Conservation (phyloP, 225 moss, liverwort and hornwort species). For the Climacium dendroides region DNA sequence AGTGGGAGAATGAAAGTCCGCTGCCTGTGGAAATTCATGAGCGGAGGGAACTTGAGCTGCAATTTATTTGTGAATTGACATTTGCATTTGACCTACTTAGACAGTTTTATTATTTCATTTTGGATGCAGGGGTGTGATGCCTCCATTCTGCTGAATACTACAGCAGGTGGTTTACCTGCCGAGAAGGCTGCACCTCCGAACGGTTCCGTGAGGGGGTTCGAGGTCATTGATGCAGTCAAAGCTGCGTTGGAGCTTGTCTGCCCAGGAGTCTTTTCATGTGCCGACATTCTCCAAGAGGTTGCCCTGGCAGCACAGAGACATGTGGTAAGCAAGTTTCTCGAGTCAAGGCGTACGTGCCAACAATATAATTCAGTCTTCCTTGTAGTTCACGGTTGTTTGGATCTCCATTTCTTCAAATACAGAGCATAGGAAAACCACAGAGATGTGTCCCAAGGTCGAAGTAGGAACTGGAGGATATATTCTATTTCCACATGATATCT, state of each 20-base stretch:
- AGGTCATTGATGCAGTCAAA: neutral
- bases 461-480: neutral
- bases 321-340: neutral
- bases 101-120: neutral
- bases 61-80: neutral
- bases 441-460: neutral
- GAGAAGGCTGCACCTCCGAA: conserved; percentile 10
- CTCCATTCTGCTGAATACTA: conserved; percentile 5
- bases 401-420: neutral
- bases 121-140: conserved; percentile 29
- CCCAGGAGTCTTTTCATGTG: neutral
- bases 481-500: neutral
- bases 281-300: conserved; percentile 28
- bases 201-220: neutral
- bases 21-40: neutral
- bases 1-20: neutral
- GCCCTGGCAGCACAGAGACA: neutral
- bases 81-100: neutral
- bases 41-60: neutral
- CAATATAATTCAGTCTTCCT: neutral
- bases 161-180: neutral
- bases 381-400: neutral
- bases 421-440: too few relatives aligned
- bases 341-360: neutral
- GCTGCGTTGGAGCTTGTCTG: too few relatives aligned